Conservation (phyloP, 2,329 filamentous ascomycete species). For the Proliferodiscus dingleyae region DNA sequence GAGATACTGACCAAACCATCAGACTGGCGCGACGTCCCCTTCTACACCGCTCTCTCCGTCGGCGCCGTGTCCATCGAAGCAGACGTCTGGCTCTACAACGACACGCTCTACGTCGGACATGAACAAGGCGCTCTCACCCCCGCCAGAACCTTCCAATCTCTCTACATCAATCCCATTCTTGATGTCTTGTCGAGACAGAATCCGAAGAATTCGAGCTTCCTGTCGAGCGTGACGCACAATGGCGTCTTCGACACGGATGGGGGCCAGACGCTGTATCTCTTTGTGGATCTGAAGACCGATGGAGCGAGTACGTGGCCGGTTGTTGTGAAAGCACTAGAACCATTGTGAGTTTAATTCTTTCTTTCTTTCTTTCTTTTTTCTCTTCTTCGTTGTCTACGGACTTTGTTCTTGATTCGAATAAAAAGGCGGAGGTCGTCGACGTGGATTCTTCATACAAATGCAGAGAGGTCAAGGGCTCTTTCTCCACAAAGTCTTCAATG, state of each 20-base stretch:
- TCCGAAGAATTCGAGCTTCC: slow-evolving; percentile 39
- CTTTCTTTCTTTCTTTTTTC: no score
- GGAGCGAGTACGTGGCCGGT: slow-evolving; percentile 50
- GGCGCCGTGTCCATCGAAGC: slow-evolving; percentile 25
- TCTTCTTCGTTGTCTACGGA: no score
- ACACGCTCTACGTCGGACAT: slow-evolving; percentile 25
- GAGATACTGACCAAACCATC: slow-evolving; percentile 45
- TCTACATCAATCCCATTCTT: slow-evolving; percentile 28
- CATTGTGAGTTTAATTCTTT: slow-evolving; percentile 45
- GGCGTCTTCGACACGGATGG: slow-evolving; percentile 55
- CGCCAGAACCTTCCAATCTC: slow-evolving; percentile 22
- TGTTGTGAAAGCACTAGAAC: slow-evolving; percentile 51
- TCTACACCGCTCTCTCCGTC: slow-evolving; percentile 25
- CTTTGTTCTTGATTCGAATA: no score
- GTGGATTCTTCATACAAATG: no score
- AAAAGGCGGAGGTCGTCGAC: no score
- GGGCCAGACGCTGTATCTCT: slow-evolving; percentile 57
- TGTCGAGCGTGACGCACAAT: slow-evolving; percentile 44
- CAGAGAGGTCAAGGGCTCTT: no score
- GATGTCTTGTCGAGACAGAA: slow-evolving; percentile 26
- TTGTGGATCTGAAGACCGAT: slow-evolving; percentile 59
- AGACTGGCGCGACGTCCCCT: slow-evolving; percentile 28
- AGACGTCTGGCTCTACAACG: slow-evolving; percentile 30
- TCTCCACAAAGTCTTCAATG: no score
- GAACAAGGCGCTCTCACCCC: slow-evolving; percentile 23